Percentiles rank a stretch among this genome's conserved stretches.
Evolutionary conservation across 352 stramenopile species (phyloP).

Genomic region (Phytopythium kandeliae): DNA sequence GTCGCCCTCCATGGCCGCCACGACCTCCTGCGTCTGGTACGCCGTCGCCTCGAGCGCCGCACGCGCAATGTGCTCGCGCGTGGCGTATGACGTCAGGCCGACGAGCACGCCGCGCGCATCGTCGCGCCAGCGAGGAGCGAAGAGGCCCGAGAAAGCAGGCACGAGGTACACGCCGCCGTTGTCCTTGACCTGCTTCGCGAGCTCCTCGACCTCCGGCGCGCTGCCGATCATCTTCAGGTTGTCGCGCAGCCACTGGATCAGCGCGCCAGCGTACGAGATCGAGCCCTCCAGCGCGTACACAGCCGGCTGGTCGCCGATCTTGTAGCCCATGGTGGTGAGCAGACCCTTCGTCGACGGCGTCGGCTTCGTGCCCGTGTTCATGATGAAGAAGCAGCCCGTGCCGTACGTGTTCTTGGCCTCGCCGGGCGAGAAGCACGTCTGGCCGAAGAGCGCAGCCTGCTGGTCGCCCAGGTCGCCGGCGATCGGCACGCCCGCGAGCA

Average conservation of each 20-base stretch:
- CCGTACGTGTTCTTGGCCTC: constrained; percentile 99
- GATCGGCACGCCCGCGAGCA: constrained; percentile 88
- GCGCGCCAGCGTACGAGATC: constrained; percentile 93
- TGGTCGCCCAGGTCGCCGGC: constrained; percentile 95
- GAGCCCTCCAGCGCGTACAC: constrained; percentile 98
- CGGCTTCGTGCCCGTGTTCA: constrained; percentile 95
- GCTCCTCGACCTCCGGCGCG: constrained; percentile 85
- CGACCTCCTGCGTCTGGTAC: constrained; percentile 94
- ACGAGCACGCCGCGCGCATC: constrained; percentile 96
- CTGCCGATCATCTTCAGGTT: constrained; percentile 94
- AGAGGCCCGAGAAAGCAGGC: constrained; percentile 96
- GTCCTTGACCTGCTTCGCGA: constrained; percentile 83
- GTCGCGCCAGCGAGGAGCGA: constrained; percentile 95
- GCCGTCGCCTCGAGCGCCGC: constrained; percentile 95
- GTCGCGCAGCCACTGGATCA: constrained; percentile 98
- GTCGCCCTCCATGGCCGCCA: constrained; percentile 93
- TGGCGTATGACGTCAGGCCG: constrained; percentile 93
- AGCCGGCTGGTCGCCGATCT: constrained; percentile 66
- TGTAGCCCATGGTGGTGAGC: constrained; percentile 92
- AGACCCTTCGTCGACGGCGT: constrained; percentile 91
- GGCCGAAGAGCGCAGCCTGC: constrained; percentile 96
- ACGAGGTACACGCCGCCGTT: constrained; percentile 98
- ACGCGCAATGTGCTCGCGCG: constrained; percentile 93
- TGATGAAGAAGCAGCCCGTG: constrained; percentile 98
- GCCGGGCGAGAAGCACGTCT: constrained; percentile 93